Conservation (phyloP, 805 yeast species). For the Yarrowia yakushimensis region DNA sequence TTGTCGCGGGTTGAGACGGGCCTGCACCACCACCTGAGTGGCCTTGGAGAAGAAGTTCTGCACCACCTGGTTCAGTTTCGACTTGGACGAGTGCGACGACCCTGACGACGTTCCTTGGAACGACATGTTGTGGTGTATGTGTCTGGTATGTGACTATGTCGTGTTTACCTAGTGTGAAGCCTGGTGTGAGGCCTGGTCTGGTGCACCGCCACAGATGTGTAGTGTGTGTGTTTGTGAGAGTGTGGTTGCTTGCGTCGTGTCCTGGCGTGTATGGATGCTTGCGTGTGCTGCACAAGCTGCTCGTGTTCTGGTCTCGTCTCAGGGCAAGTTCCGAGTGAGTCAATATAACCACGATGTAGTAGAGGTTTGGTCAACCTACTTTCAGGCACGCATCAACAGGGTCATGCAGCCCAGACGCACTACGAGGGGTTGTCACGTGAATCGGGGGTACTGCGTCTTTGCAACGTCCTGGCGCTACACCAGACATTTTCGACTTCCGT, state of each 20-base stretch:
- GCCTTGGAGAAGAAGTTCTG: constrained; percentile 43
- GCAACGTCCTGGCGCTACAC: no score
- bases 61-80: constrained; percentile 34
- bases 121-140: not conserved
- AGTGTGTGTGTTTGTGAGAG: not conserved
- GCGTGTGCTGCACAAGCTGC: no score
- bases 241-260: not conserved
- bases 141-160: not conserved
- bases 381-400: constrained; percentile 17
- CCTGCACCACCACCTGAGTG: constrained; percentile 39
- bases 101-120: constrained; percentile 12
- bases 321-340: not conserved
- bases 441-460: not conserved
- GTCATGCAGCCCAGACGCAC: constrained; percentile 6
- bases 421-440: constrained; percentile 3
- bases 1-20: constrained; percentile 34
- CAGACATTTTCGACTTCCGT: no score
- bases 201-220: no score
- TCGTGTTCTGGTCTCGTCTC: not conserved
- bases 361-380: constrained; percentile 9
- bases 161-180: not conserved
- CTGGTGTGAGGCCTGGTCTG: not conserved
- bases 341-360: not conserved
- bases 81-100: constrained; percentile 17
- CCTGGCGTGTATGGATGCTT: not conserved